phyloP scores from a whole-genome alignment of 441 rosid genomes.

The Erodium moschatum region DNA sequence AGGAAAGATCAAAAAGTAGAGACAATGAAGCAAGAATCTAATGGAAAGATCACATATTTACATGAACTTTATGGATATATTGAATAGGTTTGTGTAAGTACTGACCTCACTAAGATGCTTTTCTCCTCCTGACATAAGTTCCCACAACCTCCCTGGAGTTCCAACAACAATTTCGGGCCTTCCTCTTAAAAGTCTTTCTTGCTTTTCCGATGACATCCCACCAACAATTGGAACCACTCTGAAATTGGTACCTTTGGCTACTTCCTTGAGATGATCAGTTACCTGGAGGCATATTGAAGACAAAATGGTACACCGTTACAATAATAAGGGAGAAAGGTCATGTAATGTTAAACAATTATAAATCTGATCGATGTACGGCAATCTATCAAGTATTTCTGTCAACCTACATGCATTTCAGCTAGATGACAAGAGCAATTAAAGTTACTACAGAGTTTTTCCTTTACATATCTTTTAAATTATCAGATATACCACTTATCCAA shows the following conservation, averaged over 20 bases:
- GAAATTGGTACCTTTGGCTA: conserved; percentile 48
- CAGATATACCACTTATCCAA: neutral
- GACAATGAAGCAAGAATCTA: neutral
- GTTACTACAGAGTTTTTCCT: neutral
- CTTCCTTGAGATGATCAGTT: conserved; percentile 71
- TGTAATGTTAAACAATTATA: neutral
- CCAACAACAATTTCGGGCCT: conserved; percentile 90
- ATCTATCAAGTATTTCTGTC: neutral
- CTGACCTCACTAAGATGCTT: conserved; percentile 82
- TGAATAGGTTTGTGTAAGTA: conserved; percentile 11
- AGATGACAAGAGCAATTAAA: neutral
- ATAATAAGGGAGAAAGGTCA: neutral
- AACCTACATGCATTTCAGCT: neutral
- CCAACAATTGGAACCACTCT: conserved; percentile 88
- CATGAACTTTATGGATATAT: neutral
- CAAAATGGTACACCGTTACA: neutral
- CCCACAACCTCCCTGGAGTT: conserved; percentile 97
- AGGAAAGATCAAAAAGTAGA: neutral
- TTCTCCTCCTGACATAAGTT: conserved; percentile 91
- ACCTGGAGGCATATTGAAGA: conserved; percentile 34
- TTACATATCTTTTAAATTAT: neutral
- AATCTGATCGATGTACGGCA: neutral
- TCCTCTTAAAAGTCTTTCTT: conserved; percentile 70
- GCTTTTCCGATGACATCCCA: conserved; percentile 88
- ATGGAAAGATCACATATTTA: neutral